Conservation (phyloP, 208 protist genomes). For the Trypanosoma boissoni region DNA sequence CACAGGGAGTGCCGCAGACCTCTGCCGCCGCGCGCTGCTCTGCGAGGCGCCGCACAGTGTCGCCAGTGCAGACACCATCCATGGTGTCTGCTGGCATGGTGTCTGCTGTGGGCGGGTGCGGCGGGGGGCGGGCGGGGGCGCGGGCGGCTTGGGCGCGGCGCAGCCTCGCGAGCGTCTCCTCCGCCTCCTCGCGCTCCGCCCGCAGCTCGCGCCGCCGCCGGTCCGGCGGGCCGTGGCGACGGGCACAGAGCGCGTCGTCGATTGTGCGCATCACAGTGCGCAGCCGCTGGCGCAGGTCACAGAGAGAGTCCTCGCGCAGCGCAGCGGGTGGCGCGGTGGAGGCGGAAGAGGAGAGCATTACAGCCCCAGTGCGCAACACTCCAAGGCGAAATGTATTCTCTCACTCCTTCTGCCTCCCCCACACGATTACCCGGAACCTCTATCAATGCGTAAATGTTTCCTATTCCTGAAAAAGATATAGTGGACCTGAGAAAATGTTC, state of each 20-base stretch:
- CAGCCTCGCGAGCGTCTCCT: not conserved
- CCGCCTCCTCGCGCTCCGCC: conserved; percentile 5
- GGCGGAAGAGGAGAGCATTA: not conserved
- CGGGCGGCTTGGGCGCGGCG: conserved; percentile 6
- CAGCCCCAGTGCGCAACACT: no score
- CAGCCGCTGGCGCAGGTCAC: conserved; percentile 34
- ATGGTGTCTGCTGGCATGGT: no score
- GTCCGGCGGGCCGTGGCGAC: not conserved
- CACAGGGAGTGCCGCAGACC: no score
- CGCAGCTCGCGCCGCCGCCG: conserved; percentile 12
- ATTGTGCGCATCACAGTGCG: conserved; percentile 52
- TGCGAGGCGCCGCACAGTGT: no score
- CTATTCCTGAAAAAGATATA: no score
- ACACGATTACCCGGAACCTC: no score
- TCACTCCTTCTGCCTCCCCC: no score
- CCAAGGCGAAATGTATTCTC: no score
- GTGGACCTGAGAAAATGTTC: no score
- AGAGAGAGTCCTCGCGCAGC: conserved; percentile 16
- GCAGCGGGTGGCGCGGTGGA: not conserved
- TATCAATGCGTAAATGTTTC: no score
- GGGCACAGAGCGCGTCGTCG: conserved; percentile 24
- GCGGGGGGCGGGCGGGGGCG: conserved; percentile 1
- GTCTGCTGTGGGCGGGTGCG: not conserved
- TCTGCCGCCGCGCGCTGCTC: no score
- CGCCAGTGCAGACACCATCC: no score